phyloP scores from a whole-genome alignment of 495 filamentous ascomycete species.

The Podospora tetraspora region DNA sequence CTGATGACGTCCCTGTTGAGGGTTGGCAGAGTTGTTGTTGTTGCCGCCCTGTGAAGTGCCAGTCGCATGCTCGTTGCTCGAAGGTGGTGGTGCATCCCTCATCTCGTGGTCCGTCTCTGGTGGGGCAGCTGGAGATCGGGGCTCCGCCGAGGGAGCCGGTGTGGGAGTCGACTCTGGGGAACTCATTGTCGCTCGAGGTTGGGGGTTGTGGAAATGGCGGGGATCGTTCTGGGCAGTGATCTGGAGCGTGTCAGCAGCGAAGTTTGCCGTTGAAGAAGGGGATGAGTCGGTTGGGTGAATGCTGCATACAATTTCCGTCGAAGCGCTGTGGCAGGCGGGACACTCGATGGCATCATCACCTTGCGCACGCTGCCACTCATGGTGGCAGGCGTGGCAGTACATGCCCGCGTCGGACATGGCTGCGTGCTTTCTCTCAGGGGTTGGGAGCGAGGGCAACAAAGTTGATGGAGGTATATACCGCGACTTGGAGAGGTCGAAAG shows the following conservation, averaged over 20 bases:
- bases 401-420: slow-evolving; percentile 14
- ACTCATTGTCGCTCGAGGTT: not conserved
- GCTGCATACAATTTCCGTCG: slow-evolving; percentile 25
- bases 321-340: slow-evolving; percentile 20
- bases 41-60: not conserved
- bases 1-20: not conserved
- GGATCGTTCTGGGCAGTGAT: slow-evolving; percentile 21
- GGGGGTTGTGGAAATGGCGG: slow-evolving; percentile 20
- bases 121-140: not conserved
- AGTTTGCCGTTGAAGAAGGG: not conserved
- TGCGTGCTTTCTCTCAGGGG: not conserved
- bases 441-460: not conserved
- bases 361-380: slow-evolving; percentile 20
- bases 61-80: not conserved
- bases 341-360: slow-evolving; percentile 19
- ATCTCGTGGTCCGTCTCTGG: slow-evolving; percentile 2
- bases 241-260: slow-evolving; percentile 11
- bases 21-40: not conserved
- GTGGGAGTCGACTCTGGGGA: not conserved
- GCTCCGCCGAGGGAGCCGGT: not conserved
- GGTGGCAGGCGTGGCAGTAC: slow-evolving; percentile 29
- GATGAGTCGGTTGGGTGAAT: not conserved
- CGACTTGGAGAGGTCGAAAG: not conserved
- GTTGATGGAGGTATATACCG: not conserved
- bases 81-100: not conserved